A percentile compares a stretch with the other conserved stretches of the same genome.
phyloP scores from a whole-genome alignment of 768 basidiomycete genomes.

The Megacollybia marginata region DNA sequence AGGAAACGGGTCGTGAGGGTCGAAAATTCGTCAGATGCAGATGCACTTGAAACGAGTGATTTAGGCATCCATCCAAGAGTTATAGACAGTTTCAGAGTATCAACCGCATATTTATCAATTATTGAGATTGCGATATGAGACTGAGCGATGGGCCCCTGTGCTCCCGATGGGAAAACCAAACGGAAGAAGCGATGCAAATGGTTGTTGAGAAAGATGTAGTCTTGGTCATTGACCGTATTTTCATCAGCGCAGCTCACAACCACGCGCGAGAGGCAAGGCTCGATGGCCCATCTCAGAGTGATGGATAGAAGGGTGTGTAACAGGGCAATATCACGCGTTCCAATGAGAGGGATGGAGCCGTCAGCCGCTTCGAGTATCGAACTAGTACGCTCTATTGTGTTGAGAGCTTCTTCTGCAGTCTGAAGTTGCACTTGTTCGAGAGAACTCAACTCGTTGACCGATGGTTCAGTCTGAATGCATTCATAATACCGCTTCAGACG shows the following conservation, averaged over 20 bases:
- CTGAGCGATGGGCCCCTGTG: conserved; percentile 39
- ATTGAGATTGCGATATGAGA: conserved; percentile 58
- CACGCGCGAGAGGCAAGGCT: conserved; percentile 20
- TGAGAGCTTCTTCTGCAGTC: conserved; percentile 51
- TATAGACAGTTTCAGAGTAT: conserved; percentile 54
- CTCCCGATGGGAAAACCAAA: conserved; percentile 48
- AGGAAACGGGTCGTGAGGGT: conserved; percentile 50
- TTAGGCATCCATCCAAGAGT: conserved; percentile 71
- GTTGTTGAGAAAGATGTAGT: too few species aligned
- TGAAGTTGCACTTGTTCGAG: conserved; percentile 39
- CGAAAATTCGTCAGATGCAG: conserved; percentile 38
- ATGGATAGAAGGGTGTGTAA: conserved; percentile 61
- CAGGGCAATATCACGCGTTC: conserved; percentile 57
- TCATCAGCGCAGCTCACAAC: too few species aligned
- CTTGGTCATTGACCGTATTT: too few species aligned
- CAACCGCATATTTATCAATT: conserved; percentile 44
- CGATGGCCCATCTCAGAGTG: conserved; percentile 65
- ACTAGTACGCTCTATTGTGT: conserved; percentile 42
- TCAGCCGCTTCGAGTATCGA: conserved; percentile 23
- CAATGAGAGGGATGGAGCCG: conserved; percentile 33
- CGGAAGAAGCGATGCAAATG: conserved; percentile 29
- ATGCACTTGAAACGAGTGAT: conserved; percentile 26
- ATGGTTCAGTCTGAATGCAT: conserved; percentile 12
- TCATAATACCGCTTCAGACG: conserved; percentile 35
- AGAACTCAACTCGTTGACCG: conserved; percentile 12